Evolutionary conservation across 2,329 filamentous ascomycete genomes (phyloP), one percentile per base, ranked within the genome.

Genomic region (Colletotrichum graminicola): DNA sequence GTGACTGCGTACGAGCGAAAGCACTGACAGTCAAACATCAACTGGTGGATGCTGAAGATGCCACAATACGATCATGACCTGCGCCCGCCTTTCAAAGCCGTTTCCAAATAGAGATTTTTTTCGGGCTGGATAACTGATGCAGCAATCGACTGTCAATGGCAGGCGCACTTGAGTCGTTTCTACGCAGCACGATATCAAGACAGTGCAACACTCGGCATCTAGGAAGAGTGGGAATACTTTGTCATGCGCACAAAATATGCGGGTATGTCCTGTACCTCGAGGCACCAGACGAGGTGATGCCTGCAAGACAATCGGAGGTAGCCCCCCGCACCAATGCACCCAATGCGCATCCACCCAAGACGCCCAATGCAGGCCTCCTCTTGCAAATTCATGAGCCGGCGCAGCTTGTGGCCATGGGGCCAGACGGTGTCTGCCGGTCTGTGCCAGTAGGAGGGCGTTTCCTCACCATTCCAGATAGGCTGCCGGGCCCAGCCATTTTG

Each of bases 391-490:
- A 64, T 47, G 54, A 64, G 66, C 66, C 66, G 66, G 36, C 69
- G 49, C 54, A 26, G 49, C 60, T 39, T 55, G 34, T 62, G 45
- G 54, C 54, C 64, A 69, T 55, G 68, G 57, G 65, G 36, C n/a
- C 34, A 39, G 11, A 14, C 55, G 32, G 63, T 56, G 57, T 57
- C 54, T 70, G 55, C 61, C 49, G 29, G 26, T 36, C 16, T 5
- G 49, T 41, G 49, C 34, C 23, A 70, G 69, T 26, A 64, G 55
- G 12, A 65, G 32, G 54, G 62, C 66, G 51, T 56, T 71, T 70
- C 70, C 70, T 67, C 55, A 59, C 70, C 64, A 72, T 62, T 72
- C 66, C 70, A 71, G 61, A 65, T 55, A 68, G 45, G n/a, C 57
- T 34, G 55, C 61, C 49, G 55, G 66, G 49, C 61, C 70, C 60